Conservation (phyloP, 1,284 basidiomycete species). For the Mycena citricolor region DNA sequence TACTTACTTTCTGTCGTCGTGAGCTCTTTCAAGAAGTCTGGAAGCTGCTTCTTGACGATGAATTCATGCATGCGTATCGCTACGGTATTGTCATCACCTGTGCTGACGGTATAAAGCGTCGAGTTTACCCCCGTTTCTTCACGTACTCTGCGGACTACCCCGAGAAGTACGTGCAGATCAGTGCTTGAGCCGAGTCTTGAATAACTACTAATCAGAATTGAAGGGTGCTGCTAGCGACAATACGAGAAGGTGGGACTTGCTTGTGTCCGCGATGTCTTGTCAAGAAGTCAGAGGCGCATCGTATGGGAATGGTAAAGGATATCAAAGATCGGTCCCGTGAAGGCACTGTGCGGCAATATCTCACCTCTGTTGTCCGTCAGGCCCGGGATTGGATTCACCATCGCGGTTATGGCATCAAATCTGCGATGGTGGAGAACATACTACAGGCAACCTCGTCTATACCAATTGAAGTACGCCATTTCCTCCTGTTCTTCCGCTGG, state of each 20-base stretch:
- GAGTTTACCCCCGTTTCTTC: conserved; percentile 25
- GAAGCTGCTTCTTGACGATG: conserved; percentile 26
- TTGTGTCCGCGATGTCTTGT: conserved; percentile 31
- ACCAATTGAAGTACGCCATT: conserved; percentile 28
- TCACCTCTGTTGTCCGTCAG: conserved; percentile 8
- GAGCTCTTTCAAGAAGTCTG: conserved; percentile 31
- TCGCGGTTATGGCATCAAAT: conserved; percentile 25
- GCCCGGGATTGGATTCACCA: conserved; percentile 28
- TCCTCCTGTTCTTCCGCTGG: conserved; percentile 27
- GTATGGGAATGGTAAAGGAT: conserved; percentile 22
- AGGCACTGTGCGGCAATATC: conserved; percentile 3
- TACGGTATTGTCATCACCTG: conserved; percentile 28
- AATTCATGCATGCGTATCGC: conserved; percentile 30
- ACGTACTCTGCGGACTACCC: conserved; percentile 31
- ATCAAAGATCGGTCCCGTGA: conserved; percentile 2
- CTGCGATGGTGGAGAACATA: conserved; percentile 19
- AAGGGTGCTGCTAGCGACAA: conserved; percentile 30
- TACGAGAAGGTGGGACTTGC: conserved; percentile 29
- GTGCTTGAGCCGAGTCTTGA: background rate
- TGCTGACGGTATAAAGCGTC: conserved; percentile 19
- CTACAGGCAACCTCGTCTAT: conserved; percentile 31
- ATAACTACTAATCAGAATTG: background rate
- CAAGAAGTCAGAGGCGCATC: conserved; percentile 19
- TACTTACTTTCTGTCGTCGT: conserved; percentile 24
- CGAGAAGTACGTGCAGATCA: conserved; percentile 30